Base-by-base conservation (phyloP, 148 eudicot species). In the Pharnaceum exiguum region DNA sequence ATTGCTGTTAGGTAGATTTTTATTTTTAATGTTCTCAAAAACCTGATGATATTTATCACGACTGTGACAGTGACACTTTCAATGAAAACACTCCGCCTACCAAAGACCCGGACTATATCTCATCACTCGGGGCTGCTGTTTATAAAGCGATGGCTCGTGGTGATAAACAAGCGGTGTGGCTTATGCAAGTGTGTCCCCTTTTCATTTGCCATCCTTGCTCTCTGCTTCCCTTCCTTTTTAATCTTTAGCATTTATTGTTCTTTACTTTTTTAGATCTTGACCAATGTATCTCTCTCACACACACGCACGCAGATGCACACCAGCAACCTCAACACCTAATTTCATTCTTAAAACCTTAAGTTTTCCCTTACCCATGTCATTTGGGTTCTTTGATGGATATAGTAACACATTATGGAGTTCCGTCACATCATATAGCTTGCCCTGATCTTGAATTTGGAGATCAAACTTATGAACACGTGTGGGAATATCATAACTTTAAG, bases 61-160 rank as follows among this genome's bases (percentile, higher is more conserved):
- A 46, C 57, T 13, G 65, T 50, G 25, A 24, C 75, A 94, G 99
- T 70, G 99, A 94, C 73, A 94, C 99, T 23, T 94, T 94, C 69
- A 94, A 94, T 77, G 99, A 94, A 64, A 94, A 94, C 74, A 13
- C 87, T 48, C 99, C 99, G 44, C 99, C 99, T 53, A 86, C 95
- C 52, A 74, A 71, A 57, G 93, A 94, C 66, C 95, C 99, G 11
- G 45, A 80, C 57, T 94, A 83, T 62, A 94, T 94, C 66, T 83
- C 91, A n/a, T 79, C 90, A 60, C 95, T 94, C 66, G 99, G 99
- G 71, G 85, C 91, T 64, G 86, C 99, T 53, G 89, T 94, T 40
- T 94, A 79, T 67, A 70, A 82, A 72, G 99, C 99, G 46, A 94
- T 94, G 99, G 62, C 82, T 18, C 76, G 75, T 72, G 99, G 82